Evolutionary conservation across 306 rosid species (phyloP).

Genomic region (Luffa acutangula): DNA sequence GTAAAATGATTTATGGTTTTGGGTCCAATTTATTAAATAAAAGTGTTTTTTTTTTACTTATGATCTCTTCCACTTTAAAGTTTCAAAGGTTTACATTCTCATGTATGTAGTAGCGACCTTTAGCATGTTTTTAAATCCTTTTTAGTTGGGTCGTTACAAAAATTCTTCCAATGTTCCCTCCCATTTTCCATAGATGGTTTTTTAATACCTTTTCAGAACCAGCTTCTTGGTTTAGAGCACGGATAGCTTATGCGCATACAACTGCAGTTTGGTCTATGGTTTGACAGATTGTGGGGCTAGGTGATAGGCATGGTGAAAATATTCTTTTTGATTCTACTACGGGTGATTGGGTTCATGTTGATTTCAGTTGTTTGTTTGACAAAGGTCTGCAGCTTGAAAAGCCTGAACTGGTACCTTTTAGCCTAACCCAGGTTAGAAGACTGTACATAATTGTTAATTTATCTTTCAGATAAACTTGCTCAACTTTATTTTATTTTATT

Average conservation of each 20-base stretch:
- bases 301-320: slow-evolving; percentile 95
- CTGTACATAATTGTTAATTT: not conserved
- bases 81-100: too few relatives aligned
- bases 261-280: slow-evolving; percentile 99
- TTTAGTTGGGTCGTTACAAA: slow-evolving; percentile 10
- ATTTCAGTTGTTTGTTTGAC: slow-evolving; percentile 97
- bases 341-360: slow-evolving; percentile 96
- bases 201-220: slow-evolving; percentile 91
- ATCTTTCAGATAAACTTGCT: not conserved
- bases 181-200: slow-evolving; percentile 89
- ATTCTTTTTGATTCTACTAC: slow-evolving; percentile 91
- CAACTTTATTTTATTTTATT: too few relatives aligned
- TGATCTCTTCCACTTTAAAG: too few relatives aligned
- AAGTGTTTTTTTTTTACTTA: too few relatives aligned
- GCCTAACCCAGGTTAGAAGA: slow-evolving; percentile 81
- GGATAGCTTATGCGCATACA: slow-evolving; percentile 90
- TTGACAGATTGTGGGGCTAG: slow-evolving; percentile 95
- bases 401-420: slow-evolving; percentile 95
- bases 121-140: too few relatives aligned
- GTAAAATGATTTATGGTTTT: too few relatives aligned
- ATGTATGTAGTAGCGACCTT: too few relatives aligned
- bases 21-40: too few relatives aligned
- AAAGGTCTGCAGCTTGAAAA: slow-evolving; percentile 93
- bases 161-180: slow-evolving; percentile 96
- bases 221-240: slow-evolving; percentile 96